Evolutionary conservation across 192 early-diverging fungal species (phyloP), one percentile per base, ranked within the genome.

Genomic region (Physocladia obscura): DNA sequence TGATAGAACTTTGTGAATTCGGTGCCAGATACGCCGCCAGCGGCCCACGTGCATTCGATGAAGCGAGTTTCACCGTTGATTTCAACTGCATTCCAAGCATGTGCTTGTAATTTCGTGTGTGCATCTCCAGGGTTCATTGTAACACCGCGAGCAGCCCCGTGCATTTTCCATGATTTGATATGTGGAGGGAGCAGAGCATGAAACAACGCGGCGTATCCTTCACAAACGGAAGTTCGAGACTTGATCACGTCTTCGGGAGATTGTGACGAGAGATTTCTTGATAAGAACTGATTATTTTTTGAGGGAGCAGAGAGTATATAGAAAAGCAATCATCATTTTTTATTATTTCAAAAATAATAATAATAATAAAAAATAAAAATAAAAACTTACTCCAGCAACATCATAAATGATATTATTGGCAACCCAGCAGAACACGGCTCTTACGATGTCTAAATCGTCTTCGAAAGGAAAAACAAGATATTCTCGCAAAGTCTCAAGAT

Each of bases 171-270:
- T 3, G 21, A 21, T 37, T 57, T 26, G 22, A 56, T 36, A 13
- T 27, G 36, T 0, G 40, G 37, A 51, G 15, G n/a, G 5, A 6
- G 6, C 2, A 87, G 73, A n/a, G 76, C 81, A 49, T 79, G 63
- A 69, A 79, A 87, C 24, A 87, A 59, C 34, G 77, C 80, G 21
- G 82, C 62, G 67, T 86, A 87, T 15, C 85, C 84, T 56, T 81
- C 85, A 61, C 84, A 86, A 59, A 87, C 84, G 30, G 73, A 75
- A 56, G 62, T 35, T 29, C 85, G 73, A 34, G 34, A 71, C 80
- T 24, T 19, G 2, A 68, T 49, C 27, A 68, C 50, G 4, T 31
- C n/a, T 21, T 68, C 36, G 3, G 51, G 51, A 29, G 40, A 38
- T 57, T 68, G 65, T 30, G 65, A 36, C 13, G 27, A 26, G 2